phyloP scores from a whole-genome alignment of 192 early-diverging fungal species.

The Radiomyces spectabilis region DNA sequence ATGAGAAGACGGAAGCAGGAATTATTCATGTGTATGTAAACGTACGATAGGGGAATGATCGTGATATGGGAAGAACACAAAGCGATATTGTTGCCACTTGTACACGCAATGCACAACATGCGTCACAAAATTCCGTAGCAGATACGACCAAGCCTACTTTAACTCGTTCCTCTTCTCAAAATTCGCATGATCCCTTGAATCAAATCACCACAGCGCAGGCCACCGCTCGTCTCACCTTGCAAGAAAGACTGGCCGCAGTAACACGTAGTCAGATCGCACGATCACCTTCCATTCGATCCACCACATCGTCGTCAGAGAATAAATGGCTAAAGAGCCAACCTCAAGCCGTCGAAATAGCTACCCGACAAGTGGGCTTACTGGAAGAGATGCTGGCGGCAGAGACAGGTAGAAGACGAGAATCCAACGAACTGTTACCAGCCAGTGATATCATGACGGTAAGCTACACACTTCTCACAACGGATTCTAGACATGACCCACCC shows the following conservation, averaged over 20 bases:
- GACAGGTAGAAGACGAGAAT: neutral
- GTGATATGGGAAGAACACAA: constrained; percentile 15
- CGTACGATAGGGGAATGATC: constrained; percentile 10
- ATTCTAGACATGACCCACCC: no score
- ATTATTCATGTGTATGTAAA: no score
- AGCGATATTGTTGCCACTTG: constrained; percentile 21
- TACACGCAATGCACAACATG: constrained; percentile 19
- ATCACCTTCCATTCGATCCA: neutral
- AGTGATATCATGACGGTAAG: constrained; percentile 6
- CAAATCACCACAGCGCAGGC: constrained; percentile 10
- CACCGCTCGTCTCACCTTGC: constrained; percentile 22
- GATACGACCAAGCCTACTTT: neutral
- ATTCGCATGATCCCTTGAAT: neutral
- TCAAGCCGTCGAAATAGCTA: neutral
- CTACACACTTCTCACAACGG: no score
- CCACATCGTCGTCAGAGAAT: neutral
- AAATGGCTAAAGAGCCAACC: neutral
- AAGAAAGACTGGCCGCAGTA: constrained; percentile 30
- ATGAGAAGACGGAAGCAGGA: no score
- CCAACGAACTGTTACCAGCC: neutral
- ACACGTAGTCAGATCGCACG: constrained; percentile 1
- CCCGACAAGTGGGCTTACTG: constrained; percentile 1
- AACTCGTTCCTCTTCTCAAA: neutral
- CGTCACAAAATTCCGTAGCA: neutral
- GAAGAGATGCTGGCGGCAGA: constrained; percentile 7